phyloP scores from a whole-genome alignment of 345 rosid species.

The Rhizophora mangle region DNA sequence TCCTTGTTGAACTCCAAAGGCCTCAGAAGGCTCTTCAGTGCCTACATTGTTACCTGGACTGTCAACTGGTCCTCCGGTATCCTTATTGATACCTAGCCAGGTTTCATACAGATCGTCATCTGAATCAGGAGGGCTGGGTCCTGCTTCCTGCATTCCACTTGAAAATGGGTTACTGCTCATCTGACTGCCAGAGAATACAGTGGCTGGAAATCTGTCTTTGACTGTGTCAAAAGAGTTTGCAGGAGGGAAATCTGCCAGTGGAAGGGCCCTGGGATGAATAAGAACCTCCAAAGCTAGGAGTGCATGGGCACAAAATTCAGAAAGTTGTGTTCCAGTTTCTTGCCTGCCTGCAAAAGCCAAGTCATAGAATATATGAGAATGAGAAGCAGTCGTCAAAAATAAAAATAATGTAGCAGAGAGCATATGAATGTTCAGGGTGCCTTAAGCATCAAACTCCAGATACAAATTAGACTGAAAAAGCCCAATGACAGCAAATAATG shows the following conservation, averaged over 20 bases:
- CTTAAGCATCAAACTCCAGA: too few relatives aligned
- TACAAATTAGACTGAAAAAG: neutral
- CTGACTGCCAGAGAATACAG: conserved; percentile 25
- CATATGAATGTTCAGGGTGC: too few relatives aligned
- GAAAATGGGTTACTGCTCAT: conserved; percentile 25
- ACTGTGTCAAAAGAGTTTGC: conserved; percentile 21
- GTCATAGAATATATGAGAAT: neutral
- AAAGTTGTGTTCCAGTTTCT: conserved; percentile 51
- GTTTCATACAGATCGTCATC: conserved; percentile 39
- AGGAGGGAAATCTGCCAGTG: conserved; percentile 43
- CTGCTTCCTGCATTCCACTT: conserved; percentile 23
- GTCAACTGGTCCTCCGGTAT: conserved; percentile 18
- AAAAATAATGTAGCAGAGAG: neutral
- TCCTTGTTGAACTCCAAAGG: conserved; percentile 4
- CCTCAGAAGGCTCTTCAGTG: conserved; percentile 12
- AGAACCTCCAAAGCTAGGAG: conserved; percentile 71
- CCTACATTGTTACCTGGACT: conserved; percentile 18
- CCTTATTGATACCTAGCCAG: conserved; percentile 38
- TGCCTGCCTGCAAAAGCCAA: conserved; percentile 43
- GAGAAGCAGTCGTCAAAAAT: neutral
- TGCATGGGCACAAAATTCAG: conserved; percentile 70
- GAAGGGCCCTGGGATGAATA: conserved; percentile 78
- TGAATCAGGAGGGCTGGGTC: conserved; percentile 22
- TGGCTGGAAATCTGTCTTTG: conserved; percentile 23
- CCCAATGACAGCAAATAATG: neutral